Conservation (phyloP, 164 flowering plant genomes). For the Chimonanthus salicifolius region DNA sequence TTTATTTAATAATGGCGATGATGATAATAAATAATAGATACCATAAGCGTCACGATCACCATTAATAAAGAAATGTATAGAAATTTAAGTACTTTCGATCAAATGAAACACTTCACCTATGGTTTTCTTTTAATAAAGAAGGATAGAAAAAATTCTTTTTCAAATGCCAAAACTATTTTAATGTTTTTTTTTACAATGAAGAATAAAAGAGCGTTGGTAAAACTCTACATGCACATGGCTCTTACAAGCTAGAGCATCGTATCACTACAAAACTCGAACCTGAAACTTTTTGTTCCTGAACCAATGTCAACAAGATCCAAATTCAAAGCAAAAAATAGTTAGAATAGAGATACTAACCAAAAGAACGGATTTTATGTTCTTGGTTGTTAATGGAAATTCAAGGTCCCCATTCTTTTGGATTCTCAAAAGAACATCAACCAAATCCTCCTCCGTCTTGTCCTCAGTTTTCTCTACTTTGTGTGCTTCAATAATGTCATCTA, state of each 20-base stretch:
- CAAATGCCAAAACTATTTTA: too few relatives aligned
- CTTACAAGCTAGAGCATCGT: too few relatives aligned
- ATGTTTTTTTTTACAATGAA: neutral
- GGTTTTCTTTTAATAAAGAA: too few relatives aligned
- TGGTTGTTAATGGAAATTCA: slow-evolving; percentile 3
- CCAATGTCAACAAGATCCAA: too few relatives aligned
- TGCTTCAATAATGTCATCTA: slow-evolving; percentile 3
- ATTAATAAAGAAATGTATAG: neutral
- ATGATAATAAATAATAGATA: too few relatives aligned
- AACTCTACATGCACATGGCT: too few relatives aligned
- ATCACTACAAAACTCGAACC: too few relatives aligned
- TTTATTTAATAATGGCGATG: too few relatives aligned
- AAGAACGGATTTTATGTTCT: slow-evolving; percentile 17
- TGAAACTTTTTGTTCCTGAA: too few relatives aligned
- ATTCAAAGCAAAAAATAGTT: too few relatives aligned
- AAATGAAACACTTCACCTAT: too few relatives aligned
- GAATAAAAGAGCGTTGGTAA: neutral
- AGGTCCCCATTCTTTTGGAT: slow-evolving; percentile 4
- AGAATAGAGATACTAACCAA: slow-evolving; percentile 9
- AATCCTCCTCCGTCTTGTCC: neutral
- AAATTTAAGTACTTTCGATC: too few relatives aligned
- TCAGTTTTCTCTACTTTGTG: neutral
- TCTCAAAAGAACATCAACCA: slow-evolving; percentile 14
- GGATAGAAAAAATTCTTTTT: neutral
- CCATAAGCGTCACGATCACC: neutral